These are phyloP conservation scores for Oxyria digyna DNA, from an alignment of 148 eudicot species.

Conservation along the genomic window DNA sequence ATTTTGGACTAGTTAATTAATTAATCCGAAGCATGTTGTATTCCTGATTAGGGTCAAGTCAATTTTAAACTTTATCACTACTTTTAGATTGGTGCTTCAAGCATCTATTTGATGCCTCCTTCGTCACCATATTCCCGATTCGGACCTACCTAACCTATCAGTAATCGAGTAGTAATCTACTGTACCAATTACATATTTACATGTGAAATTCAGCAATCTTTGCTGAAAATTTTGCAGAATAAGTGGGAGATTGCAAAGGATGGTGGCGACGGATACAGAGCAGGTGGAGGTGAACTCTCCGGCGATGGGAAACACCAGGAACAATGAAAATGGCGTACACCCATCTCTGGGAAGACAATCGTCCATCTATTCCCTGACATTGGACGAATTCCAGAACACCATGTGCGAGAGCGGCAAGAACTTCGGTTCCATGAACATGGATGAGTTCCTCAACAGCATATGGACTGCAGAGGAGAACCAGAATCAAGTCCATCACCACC, in stretches of 20 bases:
- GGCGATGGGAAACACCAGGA: not conserved
- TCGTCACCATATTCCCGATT: too few relatives aligned
- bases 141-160: too few relatives aligned
- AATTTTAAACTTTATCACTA: too few relatives aligned
- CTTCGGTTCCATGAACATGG: slow-evolving; percentile 97
- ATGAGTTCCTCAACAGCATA: slow-evolving; percentile 83
- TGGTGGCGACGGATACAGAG: slow-evolving; percentile 14
- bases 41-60: too few relatives aligned
- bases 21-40: too few relatives aligned
- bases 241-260: not conserved
- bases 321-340: not conserved
- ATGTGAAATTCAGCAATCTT: not conserved
- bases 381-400: slow-evolving; percentile 84
- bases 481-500: slow-evolving; percentile 23
- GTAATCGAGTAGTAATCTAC: too few relatives aligned
- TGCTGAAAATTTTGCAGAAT: not conserved
- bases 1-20: too few relatives aligned
- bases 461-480: slow-evolving; percentile 75
- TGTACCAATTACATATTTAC: too few relatives aligned
- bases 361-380: slow-evolving; percentile 67
- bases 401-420: slow-evolving; percentile 62
- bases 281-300: slow-evolving; percentile 9
- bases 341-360: slow-evolving; percentile 48
- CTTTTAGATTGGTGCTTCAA: too few relatives aligned
- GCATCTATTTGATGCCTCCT: too few relatives aligned